Evolutionary conservation across 768 basidiomycete genomes (phyloP), one percentile per base, ranked within the genome.

Genomic region (Udeniomyces megalosporus): DNA sequence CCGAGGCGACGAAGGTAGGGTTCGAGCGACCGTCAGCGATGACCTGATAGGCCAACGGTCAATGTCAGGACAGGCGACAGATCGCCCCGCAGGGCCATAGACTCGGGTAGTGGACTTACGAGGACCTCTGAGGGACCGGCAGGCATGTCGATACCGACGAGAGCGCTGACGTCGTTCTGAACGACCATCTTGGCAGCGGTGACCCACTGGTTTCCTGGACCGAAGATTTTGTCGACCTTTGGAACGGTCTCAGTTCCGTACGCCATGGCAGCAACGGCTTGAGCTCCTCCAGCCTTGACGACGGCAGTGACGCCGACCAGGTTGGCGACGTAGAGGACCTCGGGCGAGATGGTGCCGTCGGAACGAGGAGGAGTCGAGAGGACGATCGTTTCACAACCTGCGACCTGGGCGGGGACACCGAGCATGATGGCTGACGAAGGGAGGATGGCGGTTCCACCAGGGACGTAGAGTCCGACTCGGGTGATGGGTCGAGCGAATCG

Each of bases 161-260:
- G 74, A 10, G 95, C 93, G 69, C 92, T 87, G 14, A 92, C 92
- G 71, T 99, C 95, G 74, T 97, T 99, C 72, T 96, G 92, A 28
- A 99, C 93, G 58, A 93, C 75, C 95, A 99, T 96, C 77, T 99
- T 99, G 56, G 93, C 95, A 1, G 95, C 95, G 1, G 93, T 99
- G 26, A 99, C 95, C 90, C 92, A 99, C 73, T 97, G 95, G 72
- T 99, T 99, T 28, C 95, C 95, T 6, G 95, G 95, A 10, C 95
- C 95, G 70, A 97, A 93, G 68, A 99, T 91, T 77, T 99, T 99
- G 78, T 99, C 95, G 28, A 96, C 93, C 75, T 99, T 97, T 17
- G 91, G 89, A 6, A 92, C 89, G 4, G 85, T 85, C 72, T 87
- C 79, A 6, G 95, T 99, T 22, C 95, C 95, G 72, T 96, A 97